phyloP scores from a whole-genome alignment of 2,329 filamentous ascomycete genomes.

The Stemphylium lycopersici region DNA sequence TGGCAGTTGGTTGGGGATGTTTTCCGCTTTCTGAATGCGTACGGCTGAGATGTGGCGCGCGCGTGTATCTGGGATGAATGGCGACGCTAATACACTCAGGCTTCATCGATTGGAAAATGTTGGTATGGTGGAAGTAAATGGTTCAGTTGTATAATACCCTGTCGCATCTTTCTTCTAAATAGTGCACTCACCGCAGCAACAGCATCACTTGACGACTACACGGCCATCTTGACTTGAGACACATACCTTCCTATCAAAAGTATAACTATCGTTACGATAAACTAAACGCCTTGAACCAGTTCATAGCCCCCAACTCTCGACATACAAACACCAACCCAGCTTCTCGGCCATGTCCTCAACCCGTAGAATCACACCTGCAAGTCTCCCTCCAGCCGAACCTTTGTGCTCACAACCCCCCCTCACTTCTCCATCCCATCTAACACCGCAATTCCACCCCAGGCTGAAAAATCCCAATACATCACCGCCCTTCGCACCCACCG shows the following conservation, averaged over 20 bases:
- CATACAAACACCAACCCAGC: too few species aligned
- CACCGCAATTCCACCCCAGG: constrained; percentile 31
- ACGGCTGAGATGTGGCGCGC: too few species aligned
- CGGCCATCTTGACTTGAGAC: too few species aligned
- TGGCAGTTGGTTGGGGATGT: not conserved
- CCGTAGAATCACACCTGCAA: constrained; percentile 35
- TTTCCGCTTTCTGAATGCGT: not conserved
- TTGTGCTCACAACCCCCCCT: too few species aligned
- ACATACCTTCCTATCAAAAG: too few species aligned
- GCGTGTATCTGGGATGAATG: too few species aligned
- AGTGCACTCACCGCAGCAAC: constrained; percentile 20
- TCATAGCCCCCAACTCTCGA: too few species aligned
- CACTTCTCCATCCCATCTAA: constrained; percentile 2
- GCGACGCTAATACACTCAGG: not conserved
- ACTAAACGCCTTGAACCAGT: too few species aligned
- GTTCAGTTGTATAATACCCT: constrained; percentile 24
- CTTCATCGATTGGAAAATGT: not conserved
- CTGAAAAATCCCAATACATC: constrained; percentile 63
- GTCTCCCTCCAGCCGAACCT: too few species aligned
- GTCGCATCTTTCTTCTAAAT: not conserved
- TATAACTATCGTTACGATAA: too few species aligned
- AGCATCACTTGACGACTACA: constrained; percentile 15
- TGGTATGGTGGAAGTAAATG: not conserved
- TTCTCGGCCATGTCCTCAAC: constrained; percentile 29
- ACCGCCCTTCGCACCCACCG: constrained; percentile 68